Base-by-base conservation (phyloP, 257 asterid species). In the Nicotiana tabacum region DNA sequence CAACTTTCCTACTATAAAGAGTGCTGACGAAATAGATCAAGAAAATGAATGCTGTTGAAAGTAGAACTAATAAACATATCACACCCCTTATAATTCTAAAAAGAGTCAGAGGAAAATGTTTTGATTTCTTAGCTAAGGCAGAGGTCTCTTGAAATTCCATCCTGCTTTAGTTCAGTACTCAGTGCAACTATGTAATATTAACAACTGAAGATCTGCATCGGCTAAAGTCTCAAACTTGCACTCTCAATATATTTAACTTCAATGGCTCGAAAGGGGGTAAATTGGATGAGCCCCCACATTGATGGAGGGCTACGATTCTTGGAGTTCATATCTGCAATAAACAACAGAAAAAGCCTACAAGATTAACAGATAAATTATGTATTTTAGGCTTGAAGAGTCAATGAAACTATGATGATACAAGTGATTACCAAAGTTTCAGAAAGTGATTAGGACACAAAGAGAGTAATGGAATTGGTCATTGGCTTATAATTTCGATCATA, bases 11-110 rank as follows among this genome's bases (percentile, higher is more conserved):
- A 83, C 97, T 93, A 86, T 88, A 85, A 82, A 84, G 92, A 4
- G 90, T 79, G 82, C 90, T 90, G 85, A 94, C 97, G 17, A 81
- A 83, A 82, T 83, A 93, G 33, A 95, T 92, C 69, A 95, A 77
- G 87, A 93, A 37, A 83, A 90, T 84, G 29, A 93, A 91, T 13
- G 98, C 98, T 5, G 98, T 93, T 30, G 83, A 74, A 82, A 92
- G 86, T 83, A 93, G 82, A 33, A 87, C 77, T 56, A 86, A 9
- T 51, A 95, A 81, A 85, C 97, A 95, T 29, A 93, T 21, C 82
- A 90, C 68, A 2, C 98, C 98, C 67, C 94, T 77, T 46, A 92
- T 80, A 18, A 84, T 82, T 87, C 97, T 86, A 5, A 88, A 81
- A 15, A 88, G 77, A 33, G 94, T 95, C 65, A 95, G 78, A 12